Conservation (phyloP, 805 yeast genomes). For the Sungouiozyma intestinalis region DNA sequence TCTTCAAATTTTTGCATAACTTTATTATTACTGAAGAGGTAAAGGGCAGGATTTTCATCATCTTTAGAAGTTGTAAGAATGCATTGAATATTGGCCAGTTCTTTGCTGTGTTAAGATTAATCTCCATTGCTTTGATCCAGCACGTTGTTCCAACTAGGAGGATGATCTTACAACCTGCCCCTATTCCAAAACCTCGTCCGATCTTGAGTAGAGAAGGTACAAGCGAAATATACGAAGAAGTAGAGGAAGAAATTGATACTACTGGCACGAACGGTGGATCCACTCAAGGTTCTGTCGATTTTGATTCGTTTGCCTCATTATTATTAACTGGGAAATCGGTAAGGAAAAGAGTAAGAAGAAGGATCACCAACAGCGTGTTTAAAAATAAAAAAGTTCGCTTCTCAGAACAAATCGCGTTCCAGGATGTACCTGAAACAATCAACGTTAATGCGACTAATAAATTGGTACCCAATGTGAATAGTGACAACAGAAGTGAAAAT, state of each 20-base stretch:
- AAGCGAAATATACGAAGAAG: slow-evolving; percentile 37
- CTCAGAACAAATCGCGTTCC: slow-evolving; percentile 48
- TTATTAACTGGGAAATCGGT: slow-evolving; percentile 74
- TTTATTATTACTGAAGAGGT: slow-evolving; percentile 50
- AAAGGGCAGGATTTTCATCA: slow-evolving; percentile 40
- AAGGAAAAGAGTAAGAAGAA: slow-evolving; percentile 28
- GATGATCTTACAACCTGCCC: slow-evolving; percentile 44
- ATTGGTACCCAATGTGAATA: background rate
- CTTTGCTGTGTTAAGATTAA: slow-evolving; percentile 72
- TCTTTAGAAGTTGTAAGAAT: slow-evolving; percentile 41
- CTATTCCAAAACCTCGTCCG: slow-evolving; percentile 71
- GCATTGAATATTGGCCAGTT: slow-evolving; percentile 81
- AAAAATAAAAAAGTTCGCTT: slow-evolving; percentile 59
- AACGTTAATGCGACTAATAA: slow-evolving; percentile 2
- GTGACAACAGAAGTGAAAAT: slow-evolving; percentile 1
- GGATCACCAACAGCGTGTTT: slow-evolving; percentile 25
- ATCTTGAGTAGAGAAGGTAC: slow-evolving; percentile 54
- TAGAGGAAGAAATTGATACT: slow-evolving; percentile 20
- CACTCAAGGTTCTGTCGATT: slow-evolving; percentile 42
- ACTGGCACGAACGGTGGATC: slow-evolving; percentile 6
- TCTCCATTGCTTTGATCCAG: slow-evolving; percentile 52
- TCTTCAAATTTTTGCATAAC: slow-evolving; percentile 65
- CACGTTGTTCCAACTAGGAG: slow-evolving; percentile 45
- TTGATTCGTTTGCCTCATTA: slow-evolving; percentile 79
- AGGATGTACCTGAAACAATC: slow-evolving; percentile 17